Percentiles rank a stretch among this genome's conserved stretches.
Evolutionary conservation across 2,329 filamentous ascomycete genomes (phyloP).

Genomic region (Apiospora marii): DNA sequence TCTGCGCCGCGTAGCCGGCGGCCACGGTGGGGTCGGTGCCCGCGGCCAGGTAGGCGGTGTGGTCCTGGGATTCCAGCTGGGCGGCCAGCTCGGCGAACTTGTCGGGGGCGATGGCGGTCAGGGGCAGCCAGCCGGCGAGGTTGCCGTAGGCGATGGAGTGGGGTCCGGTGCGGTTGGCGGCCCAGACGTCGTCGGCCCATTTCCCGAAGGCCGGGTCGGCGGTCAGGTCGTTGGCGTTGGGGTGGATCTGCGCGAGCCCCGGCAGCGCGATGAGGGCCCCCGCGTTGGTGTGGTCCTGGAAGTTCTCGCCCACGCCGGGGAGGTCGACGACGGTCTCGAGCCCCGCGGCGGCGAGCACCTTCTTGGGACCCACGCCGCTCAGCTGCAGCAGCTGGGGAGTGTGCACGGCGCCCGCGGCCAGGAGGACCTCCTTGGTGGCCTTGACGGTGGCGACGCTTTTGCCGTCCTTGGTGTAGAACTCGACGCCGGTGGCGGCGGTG

Average conservation of each 20-base stretch:
- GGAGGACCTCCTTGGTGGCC: conserved; percentile 50
- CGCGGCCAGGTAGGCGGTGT: conserved; percentile 42
- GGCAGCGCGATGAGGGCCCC: neutral
- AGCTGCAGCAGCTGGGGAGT: conserved; percentile 48
- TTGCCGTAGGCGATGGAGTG: conserved; percentile 46
- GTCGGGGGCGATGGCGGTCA: conserved; percentile 44
- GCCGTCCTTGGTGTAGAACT: conserved; percentile 36
- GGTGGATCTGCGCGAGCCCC: conserved; percentile 30
- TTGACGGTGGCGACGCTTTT: conserved; percentile 35
- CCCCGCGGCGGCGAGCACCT: conserved; percentile 51
- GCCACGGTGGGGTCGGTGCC: conserved; percentile 45
- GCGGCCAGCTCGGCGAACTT: conserved; percentile 43
- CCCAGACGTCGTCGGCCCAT: conserved; percentile 41
- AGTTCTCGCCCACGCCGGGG: conserved; percentile 56
- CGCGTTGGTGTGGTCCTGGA: conserved; percentile 53
- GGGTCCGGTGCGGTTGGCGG: conserved; percentile 41
- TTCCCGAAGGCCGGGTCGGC: conserved; percentile 36
- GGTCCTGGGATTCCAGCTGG: conserved; percentile 43
- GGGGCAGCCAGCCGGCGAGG: conserved; percentile 46
- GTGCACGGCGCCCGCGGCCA: conserved; percentile 52
- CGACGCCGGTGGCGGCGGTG: conserved; percentile 41
- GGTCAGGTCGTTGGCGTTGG: conserved; percentile 40
- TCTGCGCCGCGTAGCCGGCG: conserved; percentile 44
- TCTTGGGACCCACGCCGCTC: conserved; percentile 48
- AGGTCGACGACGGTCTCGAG: conserved; percentile 52